Percentiles rank a stretch among this genome's conserved stretches.
These are phyloP conservation scores for Aspergillus niger DNA, from an alignment of 2,329 filamentous ascomycete species.

Conservation along the genomic window DNA sequence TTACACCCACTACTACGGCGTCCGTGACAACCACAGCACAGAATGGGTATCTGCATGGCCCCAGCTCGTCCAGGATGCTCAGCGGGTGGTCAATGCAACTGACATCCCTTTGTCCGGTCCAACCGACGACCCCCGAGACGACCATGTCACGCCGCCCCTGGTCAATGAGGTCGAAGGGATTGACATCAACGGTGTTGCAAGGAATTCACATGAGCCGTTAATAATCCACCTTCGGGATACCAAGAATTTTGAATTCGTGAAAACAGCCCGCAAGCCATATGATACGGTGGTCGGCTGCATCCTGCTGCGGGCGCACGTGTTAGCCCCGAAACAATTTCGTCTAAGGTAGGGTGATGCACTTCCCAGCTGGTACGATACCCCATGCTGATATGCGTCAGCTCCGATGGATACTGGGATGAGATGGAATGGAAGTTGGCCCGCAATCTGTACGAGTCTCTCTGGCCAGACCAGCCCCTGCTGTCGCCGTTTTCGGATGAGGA, in stretches of 20 bases:
- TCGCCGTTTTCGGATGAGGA: neutral
- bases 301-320: constrained; percentile 19
- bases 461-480: neutral
- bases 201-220: constrained; percentile 12
- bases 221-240: neutral
- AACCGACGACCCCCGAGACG: neutral
- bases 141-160: neutral
- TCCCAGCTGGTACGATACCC: neutral
- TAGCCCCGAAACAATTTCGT: constrained; percentile 16
- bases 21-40: constrained; percentile 12
- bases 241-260: constrained; percentile 6
- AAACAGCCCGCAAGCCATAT: constrained; percentile 21
- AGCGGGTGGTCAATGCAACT: constrained; percentile 4
- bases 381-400: neutral
- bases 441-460: neutral
- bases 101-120: constrained; percentile 4
- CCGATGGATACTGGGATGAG: constrained; percentile 3
- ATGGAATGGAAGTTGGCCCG: neutral
- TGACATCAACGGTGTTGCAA: constrained; percentile 13
- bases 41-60: constrained; percentile 22
- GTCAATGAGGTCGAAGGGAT: constrained; percentile 12
- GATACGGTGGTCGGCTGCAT: constrained; percentile 23
- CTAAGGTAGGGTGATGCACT: neutral
- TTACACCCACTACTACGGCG: constrained; percentile 22
- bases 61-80: constrained; percentile 16